Evolutionary conservation across 2,329 filamentous ascomycete species (phyloP).

Genomic region (Arthroderma uncinatum): DNA sequence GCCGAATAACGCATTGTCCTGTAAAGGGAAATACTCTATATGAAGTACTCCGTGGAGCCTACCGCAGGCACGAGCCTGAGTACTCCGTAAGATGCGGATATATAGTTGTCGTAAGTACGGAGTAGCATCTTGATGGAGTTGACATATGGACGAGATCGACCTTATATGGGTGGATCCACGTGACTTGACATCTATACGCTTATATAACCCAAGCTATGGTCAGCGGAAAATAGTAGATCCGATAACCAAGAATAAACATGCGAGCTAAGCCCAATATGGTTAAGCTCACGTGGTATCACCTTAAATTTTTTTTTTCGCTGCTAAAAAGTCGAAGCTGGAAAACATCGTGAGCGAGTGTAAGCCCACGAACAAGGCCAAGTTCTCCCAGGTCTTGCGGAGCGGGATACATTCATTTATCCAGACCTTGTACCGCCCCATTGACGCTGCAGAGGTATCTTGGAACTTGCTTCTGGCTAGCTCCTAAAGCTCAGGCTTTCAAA

Average conservation of each 20-base stretch:
- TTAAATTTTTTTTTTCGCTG: constrained; percentile 12
- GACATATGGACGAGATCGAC: too few relatives aligned
- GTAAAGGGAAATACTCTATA: too few relatives aligned
- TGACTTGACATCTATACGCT: too few relatives aligned
- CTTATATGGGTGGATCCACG: too few relatives aligned
- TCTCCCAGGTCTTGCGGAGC: neutral
- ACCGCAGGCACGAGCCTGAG: too few relatives aligned
- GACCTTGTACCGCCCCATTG: neutral
- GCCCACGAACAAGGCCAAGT: neutral
- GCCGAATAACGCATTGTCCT: too few relatives aligned
- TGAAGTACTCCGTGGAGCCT: too few relatives aligned
- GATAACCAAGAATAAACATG: neutral
- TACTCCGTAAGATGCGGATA: too few relatives aligned
- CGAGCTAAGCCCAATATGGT: constrained; percentile 7
- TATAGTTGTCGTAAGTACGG: too few relatives aligned
- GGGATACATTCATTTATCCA: neutral
- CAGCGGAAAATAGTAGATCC: neutral
- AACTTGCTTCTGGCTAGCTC: neutral
- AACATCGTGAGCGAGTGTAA: neutral
- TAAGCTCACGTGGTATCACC: constrained; percentile 9
- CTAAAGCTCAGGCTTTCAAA: neutral
- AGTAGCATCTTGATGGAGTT: too few relatives aligned
- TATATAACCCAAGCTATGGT: neutral
- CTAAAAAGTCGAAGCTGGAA: neutral
- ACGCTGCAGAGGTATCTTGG: neutral